These are phyloP conservation scores for Ascochyta fabae DNA, from an alignment of 2,329 filamentous ascomycete species.

Conservation along the genomic window DNA sequence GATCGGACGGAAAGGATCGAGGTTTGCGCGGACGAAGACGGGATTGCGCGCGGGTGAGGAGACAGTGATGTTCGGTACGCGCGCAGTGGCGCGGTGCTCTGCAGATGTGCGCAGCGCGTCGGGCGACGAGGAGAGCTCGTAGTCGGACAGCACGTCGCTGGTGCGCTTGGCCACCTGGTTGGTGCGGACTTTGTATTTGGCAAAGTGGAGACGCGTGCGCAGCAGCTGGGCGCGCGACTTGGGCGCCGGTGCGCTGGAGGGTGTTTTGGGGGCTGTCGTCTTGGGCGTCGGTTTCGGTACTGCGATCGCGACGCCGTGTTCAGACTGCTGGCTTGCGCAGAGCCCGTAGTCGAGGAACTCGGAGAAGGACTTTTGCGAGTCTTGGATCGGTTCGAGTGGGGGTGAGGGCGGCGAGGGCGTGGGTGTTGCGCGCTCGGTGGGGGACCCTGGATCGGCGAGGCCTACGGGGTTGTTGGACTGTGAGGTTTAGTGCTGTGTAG, in stretches of 20 bases:
- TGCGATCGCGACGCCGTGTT: conserved; percentile 18
- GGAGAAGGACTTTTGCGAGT: conserved; percentile 53
- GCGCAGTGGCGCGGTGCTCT: neutral
- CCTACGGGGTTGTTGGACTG: conserved; percentile 38
- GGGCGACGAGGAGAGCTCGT: conserved; percentile 30
- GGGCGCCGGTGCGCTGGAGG: conserved; percentile 14
- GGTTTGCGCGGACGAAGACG: conserved; percentile 38
- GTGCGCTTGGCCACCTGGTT: conserved; percentile 70
- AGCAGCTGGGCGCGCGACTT: conserved; percentile 69
- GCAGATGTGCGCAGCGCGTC: conserved; percentile 17
- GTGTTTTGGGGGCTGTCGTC: conserved; percentile 5
- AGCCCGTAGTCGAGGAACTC: conserved; percentile 57
- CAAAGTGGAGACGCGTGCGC: conserved; percentile 71
- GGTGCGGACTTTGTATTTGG: conserved; percentile 76
- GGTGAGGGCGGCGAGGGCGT: conserved; percentile 14
- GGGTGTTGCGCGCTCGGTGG: conserved; percentile 46
- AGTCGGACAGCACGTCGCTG: conserved; percentile 61
- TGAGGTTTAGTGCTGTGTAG: conserved; percentile 26
- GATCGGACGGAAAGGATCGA: conserved; percentile 41
- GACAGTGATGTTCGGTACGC: conserved; percentile 38
- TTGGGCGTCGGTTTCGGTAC: conserved; percentile 3
- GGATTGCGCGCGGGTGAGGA: conserved; percentile 36
- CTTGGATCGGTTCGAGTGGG: conserved; percentile 27
- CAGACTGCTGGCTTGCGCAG: conserved; percentile 49
- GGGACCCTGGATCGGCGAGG: conserved; percentile 38